A percentile compares a stretch with the other conserved stretches of the same genome.
Evolutionary conservation across 495 filamentous ascomycete species (phyloP).

Genomic region (Penicillium atrosanguineum): DNA sequence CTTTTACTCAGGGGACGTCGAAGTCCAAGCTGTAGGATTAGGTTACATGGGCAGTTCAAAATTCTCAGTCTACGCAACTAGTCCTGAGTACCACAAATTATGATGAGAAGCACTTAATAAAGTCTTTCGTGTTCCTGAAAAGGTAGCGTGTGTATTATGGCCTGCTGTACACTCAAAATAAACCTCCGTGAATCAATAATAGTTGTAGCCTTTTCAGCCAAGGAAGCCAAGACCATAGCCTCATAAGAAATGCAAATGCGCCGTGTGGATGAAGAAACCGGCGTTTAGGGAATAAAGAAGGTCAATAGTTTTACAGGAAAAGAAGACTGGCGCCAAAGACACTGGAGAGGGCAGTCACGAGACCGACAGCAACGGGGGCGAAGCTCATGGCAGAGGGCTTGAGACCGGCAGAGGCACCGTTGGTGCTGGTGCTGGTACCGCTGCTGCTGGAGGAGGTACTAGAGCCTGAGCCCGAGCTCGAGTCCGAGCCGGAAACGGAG

Average conservation of each 20-base stretch:
- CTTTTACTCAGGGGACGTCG: not conserved
- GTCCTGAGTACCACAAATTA: not conserved
- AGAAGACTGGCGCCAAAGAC: constrained; percentile 62
- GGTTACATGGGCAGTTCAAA: too few relatives aligned
- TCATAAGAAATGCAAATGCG: constrained; percentile 20
- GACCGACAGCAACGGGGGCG: constrained; percentile 52
- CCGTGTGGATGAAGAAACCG: constrained; percentile 7
- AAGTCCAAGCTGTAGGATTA: not conserved
- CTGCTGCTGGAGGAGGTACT: not conserved
- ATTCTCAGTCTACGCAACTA: not conserved
- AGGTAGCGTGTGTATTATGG: constrained; percentile 10
- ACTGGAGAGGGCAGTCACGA: constrained; percentile 56
- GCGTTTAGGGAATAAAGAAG: not conserved
- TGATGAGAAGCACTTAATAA: not conserved
- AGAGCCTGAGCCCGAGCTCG: constrained; percentile 31
- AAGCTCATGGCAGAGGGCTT: constrained; percentile 47
- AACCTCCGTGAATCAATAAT: constrained; percentile 5
- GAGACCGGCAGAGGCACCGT: constrained; percentile 45
- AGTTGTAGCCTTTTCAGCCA: not conserved
- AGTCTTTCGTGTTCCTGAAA: not conserved
- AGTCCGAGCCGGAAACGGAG: constrained; percentile 62
- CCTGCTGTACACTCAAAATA: constrained; percentile 19
- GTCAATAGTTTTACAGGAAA: constrained; percentile 30
- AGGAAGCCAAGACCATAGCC: not conserved
- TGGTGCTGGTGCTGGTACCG: constrained; percentile 22